Conservation (phyloP, 495 filamentous ascomycete genomes). For the Trypethelium eluteriae region DNA sequence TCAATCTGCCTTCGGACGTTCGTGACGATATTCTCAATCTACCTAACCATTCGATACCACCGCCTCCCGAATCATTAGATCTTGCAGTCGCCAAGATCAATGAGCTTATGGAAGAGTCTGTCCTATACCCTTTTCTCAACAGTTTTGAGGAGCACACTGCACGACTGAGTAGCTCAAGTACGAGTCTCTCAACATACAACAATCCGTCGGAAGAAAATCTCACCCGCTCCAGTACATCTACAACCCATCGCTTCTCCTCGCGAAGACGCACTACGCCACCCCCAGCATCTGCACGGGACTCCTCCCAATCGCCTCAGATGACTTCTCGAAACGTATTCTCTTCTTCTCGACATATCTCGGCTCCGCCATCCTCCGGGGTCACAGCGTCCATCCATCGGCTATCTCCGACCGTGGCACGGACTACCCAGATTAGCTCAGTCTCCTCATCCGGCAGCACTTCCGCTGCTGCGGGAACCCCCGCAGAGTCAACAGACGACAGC, state of each 20-base stretch:
- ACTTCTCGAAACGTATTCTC: background rate
- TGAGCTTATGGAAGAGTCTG: constrained; percentile 95
- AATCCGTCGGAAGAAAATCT: constrained; percentile 25
- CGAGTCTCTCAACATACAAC: constrained; percentile 21
- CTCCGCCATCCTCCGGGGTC: constrained; percentile 3
- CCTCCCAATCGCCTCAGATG: background rate
- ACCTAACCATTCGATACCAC: constrained; percentile 55
- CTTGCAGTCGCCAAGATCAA: constrained; percentile 86
- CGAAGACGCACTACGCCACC: constrained; percentile 19
- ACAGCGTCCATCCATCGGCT: background rate
- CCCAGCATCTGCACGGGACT: constrained; percentile 11
- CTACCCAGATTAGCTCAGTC: background rate
- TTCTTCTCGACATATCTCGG: constrained; percentile 12
- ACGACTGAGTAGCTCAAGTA: constrained; percentile 6
- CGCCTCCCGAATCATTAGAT: constrained; percentile 69
- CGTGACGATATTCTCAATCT: constrained; percentile 70
- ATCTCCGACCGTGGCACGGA: constrained; percentile 22
- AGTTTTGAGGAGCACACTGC: constrained; percentile 33
- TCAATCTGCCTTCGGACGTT: constrained; percentile 83
- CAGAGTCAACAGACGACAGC: constrained; percentile 31
- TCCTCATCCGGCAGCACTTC: constrained; percentile 12
- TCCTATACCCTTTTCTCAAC: constrained; percentile 75
- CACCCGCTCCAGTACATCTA: constrained; percentile 25
- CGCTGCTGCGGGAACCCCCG: constrained; percentile 24
- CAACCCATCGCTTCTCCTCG: constrained; percentile 26